Evolutionary conservation across 164 flowering plant genomes (phyloP), one percentile per base, ranked within the genome.

Genomic region (Taxillus chinensis): DNA sequence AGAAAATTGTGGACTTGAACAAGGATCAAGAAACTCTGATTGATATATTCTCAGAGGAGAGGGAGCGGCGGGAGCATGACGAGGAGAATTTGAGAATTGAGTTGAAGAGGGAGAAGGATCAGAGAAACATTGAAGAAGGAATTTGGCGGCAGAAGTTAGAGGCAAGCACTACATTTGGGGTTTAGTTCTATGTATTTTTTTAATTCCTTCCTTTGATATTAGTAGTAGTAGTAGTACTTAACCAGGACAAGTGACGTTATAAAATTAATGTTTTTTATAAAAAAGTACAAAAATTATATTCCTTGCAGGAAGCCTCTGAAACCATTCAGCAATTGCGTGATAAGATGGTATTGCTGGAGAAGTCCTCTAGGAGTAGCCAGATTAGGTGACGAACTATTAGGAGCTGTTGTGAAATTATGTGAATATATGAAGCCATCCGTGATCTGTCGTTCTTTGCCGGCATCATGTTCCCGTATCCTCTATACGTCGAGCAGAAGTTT

Each of bases 21-120:
- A 86, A 74, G 77, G 97, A 91, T 62, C 95, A 89, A 59, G 92
- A 83, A 48, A 83, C 73, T 59, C 60, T 89, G 8, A 78, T 87
- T 12, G 89, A 84, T 57, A 77, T 87, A 40, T 81, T 87, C 65
- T 62, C 87, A 3, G 95, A 84, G 51, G 96, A 90, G 71, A 85
- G 91, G 65, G 80, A 72, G 14, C 79, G 85, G 7, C 78, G 92
- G 37, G 88, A 87, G 15, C 60, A 37, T 7, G 95, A 85, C 68
- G 87, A 83, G 70, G 82, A 79, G 11, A 79, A 61, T 48, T 72
- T 88, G 74, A 79, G 86, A 61, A 83, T 71, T 74, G 83, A 80
- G 66, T 60, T 88, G 55, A 78, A 84, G 96, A 96, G 27, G 27
- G 27, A 27, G 27, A 27, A 27, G 27, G 27, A 27, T 27, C 27